Evolutionary conservation across 108 stramenopile genomes (phyloP).

Genomic region (Conticribra weissflogii): DNA sequence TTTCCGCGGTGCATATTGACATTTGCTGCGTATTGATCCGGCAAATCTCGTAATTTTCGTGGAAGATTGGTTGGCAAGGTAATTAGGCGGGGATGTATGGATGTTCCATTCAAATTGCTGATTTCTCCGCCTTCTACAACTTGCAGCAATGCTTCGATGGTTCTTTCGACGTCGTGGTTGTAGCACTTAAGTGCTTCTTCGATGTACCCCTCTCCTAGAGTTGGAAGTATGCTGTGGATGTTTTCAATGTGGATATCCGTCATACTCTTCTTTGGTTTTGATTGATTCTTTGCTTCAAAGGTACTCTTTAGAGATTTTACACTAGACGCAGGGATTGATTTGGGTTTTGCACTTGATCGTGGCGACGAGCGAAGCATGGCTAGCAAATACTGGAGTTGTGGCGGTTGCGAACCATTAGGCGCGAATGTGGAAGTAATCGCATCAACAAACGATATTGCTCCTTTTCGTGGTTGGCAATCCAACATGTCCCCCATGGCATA

Average conservation of each 20-base stretch:
- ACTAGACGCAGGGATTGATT: neutral
- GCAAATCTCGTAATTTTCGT: constrained; percentile 35
- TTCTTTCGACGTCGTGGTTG: constrained; percentile 66
- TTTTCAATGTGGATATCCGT: constrained; percentile 47
- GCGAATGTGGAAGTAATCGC: constrained; percentile 26
- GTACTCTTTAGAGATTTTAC: constrained; percentile 3
- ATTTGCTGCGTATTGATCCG: constrained; percentile 33
- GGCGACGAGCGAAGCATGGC: constrained; percentile 35
- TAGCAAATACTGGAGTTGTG: constrained; percentile 43
- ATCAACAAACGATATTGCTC: constrained; percentile 16
- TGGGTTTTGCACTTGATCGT: constrained; percentile 9
- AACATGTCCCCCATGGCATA: constrained; percentile 48
- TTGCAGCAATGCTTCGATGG: constrained; percentile 62
- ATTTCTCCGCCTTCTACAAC: constrained; percentile 15
- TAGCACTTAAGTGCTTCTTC: constrained; percentile 76
- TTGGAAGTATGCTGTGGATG: constrained; percentile 56
- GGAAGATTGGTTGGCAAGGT: constrained; percentile 45
- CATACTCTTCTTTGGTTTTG: constrained; percentile 27
- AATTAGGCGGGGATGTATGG: constrained; percentile 36
- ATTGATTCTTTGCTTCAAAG: neutral
- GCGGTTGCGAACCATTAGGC: constrained; percentile 14
- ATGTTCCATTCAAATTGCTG: constrained; percentile 4
- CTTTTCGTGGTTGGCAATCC: constrained; percentile 2
- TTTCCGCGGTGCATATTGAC: constrained; percentile 50
- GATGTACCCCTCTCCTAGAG: constrained; percentile 82